Percentiles rank a stretch among this genome's conserved stretches.
Evolutionary conservation across 495 filamentous ascomycete genomes (phyloP).

Genomic region (Zalerion maritima): DNA sequence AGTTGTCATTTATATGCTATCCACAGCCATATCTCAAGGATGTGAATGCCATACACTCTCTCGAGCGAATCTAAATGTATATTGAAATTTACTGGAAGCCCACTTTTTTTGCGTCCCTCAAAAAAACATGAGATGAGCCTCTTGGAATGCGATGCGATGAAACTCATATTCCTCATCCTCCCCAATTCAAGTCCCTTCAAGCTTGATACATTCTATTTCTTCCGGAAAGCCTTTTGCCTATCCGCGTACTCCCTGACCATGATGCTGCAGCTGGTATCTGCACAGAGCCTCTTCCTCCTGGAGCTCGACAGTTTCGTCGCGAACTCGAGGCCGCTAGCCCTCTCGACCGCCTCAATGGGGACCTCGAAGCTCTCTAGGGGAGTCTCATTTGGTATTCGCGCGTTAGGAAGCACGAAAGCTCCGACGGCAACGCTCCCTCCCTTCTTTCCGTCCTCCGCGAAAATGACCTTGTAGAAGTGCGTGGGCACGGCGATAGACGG

Average conservation of each 20-base stretch:
- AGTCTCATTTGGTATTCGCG: constrained; percentile 73
- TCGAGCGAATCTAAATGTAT: too few species aligned
- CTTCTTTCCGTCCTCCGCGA: constrained; percentile 66
- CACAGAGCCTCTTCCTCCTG: constrained; percentile 67
- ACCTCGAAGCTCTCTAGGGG: constrained; percentile 83
- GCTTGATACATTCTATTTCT: constrained; percentile 10
- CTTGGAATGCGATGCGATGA: too few species aligned
- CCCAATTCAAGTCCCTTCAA: too few species aligned
- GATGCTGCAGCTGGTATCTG: constrained; percentile 67
- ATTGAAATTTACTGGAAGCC: too few species aligned
- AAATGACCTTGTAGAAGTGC: constrained; percentile 98
- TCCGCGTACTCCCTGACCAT: constrained; percentile 66
- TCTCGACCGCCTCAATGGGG: constrained; percentile 79
- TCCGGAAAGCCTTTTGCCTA: constrained; percentile 42
- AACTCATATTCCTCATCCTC: too few species aligned
- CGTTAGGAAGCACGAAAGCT: constrained; percentile 93
- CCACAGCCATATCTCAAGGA: too few species aligned
- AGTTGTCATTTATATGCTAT: too few species aligned
- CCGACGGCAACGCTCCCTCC: constrained; percentile 74
- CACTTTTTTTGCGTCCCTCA: too few species aligned
- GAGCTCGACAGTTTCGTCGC: constrained; percentile 56
- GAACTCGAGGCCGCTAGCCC: constrained; percentile 85
- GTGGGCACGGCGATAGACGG: constrained; percentile 94
- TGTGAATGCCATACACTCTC: too few species aligned
- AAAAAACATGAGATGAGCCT: too few species aligned